Evolutionary conservation across 148 eudicot species (phyloP).

Genomic region (Camellia lanceoleosa): DNA sequence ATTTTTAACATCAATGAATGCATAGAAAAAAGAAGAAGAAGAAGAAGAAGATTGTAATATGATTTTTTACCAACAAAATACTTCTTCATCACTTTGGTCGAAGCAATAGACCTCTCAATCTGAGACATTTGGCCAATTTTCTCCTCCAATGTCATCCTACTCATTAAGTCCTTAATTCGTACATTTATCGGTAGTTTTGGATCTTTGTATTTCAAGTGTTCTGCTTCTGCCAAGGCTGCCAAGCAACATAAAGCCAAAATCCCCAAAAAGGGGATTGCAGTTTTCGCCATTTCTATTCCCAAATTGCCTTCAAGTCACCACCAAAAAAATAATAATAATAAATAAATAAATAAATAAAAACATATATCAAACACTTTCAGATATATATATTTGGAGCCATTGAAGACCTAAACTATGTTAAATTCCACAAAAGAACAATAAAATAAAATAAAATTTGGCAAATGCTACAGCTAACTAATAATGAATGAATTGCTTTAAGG

Average conservation of each 20-base stretch:
- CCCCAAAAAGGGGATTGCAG: slow-evolving; percentile 1
- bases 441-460: too few species aligned
- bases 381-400: too few species aligned
- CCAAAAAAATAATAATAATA: too few species aligned
- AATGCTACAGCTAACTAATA: background rate
- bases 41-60: background rate
- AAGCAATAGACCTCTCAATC: slow-evolving; percentile 17
- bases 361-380: too few species aligned
- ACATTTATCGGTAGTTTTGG: slow-evolving; percentile 18
- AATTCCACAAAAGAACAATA: too few species aligned
- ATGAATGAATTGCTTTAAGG: background rate
- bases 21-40: background rate
- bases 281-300: slow-evolving; percentile 14
- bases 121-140: slow-evolving; percentile 32
- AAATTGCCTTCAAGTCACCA: background rate
- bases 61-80: slow-evolving; percentile 21
- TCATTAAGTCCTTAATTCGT: slow-evolving; percentile 25
- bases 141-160: slow-evolving; percentile 27
- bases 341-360: too few species aligned
- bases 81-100: slow-evolving; percentile 24
- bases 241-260: slow-evolving; percentile 16
- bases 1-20: background rate
- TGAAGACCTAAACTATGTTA: background rate
- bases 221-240: slow-evolving; percentile 20
- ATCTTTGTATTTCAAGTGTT: slow-evolving; percentile 24